These are phyloP conservation scores for Aspergillus baeticus DNA, from an alignment of 495 filamentous ascomycete species.

Conservation along the genomic window DNA sequence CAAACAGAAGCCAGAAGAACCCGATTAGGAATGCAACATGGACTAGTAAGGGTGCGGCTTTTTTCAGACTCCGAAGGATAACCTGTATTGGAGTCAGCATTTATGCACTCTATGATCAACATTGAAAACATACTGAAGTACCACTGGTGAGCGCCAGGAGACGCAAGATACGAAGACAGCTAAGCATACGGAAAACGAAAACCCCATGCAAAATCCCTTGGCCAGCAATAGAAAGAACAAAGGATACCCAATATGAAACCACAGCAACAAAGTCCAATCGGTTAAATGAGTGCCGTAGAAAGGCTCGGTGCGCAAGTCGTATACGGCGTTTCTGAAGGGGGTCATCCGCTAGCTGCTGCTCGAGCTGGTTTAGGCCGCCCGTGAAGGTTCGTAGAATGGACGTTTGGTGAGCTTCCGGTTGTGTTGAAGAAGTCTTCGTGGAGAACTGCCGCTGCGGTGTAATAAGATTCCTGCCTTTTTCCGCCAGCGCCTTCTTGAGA, in stretches of 20 bases:
- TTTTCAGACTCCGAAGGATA: conserved; percentile 92
- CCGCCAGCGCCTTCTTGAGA: conserved; percentile 66
- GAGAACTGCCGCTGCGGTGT: conserved; percentile 73
- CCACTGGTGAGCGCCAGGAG: conserved; percentile 88
- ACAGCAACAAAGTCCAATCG: conserved; percentile 93
- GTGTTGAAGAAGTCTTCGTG: conserved; percentile 43
- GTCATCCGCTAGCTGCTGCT: conserved; percentile 54
- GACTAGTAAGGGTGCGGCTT: conserved; percentile 88
- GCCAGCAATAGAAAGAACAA: conserved; percentile 65
- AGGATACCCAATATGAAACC: conserved; percentile 92
- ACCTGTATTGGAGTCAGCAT: conserved; percentile 48
- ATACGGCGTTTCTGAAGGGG: conserved; percentile 78
- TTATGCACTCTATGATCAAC: not conserved
- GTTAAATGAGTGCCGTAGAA: conserved; percentile 93
- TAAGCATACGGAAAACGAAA: conserved; percentile 94
- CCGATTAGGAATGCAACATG: conserved; percentile 94
- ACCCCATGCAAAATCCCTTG: conserved; percentile 67
- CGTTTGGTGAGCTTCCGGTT: conserved; percentile 49
- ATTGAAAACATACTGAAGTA: conserved; percentile 62
- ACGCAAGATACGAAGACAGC: conserved; percentile 86
- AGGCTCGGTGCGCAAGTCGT: conserved; percentile 85
- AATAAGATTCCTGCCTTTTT: conserved; percentile 76
- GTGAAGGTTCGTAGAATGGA: conserved; percentile 86
- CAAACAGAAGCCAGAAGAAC: conserved; percentile 99
- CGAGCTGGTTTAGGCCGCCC: conserved; percentile 56